phyloP scores from a whole-genome alignment of 495 filamentous ascomycete species.

The Coniosporium apollinis region DNA sequence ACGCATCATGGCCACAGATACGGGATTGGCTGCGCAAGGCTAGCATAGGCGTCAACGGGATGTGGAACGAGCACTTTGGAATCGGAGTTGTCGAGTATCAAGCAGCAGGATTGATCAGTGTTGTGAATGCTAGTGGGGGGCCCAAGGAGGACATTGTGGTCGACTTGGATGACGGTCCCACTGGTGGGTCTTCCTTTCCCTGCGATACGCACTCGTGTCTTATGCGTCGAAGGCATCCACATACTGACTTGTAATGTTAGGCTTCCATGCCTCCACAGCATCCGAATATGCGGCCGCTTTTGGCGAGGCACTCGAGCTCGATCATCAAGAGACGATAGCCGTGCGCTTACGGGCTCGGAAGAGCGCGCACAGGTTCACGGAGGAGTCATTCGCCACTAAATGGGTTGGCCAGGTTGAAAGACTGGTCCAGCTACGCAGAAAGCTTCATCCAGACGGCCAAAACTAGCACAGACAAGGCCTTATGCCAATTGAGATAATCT shows the following conservation, averaged over 20 bases:
- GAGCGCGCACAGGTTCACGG: conserved; percentile 69
- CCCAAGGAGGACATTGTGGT: conserved; percentile 87
- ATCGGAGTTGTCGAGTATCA: conserved; percentile 98
- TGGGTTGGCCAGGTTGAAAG: conserved; percentile 60
- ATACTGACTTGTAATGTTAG: too few species aligned
- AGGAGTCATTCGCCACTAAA: conserved; percentile 60
- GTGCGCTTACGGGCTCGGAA: conserved; percentile 58
- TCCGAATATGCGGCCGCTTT: conserved; percentile 66
- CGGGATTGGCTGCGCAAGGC: conserved; percentile 54
- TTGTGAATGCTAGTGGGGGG: conserved; percentile 84
- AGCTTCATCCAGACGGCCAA: conserved; percentile 1
- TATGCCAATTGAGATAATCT: too few species aligned
- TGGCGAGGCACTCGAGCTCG: conserved; percentile 52
- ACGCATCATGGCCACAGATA: conserved; percentile 76
- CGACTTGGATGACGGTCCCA: conserved; percentile 54
- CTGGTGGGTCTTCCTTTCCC: conserved; percentile 29
- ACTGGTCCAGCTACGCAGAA: conserved; percentile 37
- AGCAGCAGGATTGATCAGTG: conserved; percentile 76
- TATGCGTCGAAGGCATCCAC: background rate
- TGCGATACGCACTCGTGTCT: background rate
- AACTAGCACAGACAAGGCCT: too few species aligned
- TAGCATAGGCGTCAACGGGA: conserved; percentile 81
- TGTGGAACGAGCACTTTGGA: conserved; percentile 99
- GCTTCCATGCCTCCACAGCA: conserved; percentile 65
- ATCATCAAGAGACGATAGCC: conserved; percentile 44